Evolutionary conservation across 495 filamentous ascomycete genomes (phyloP).

Genomic region (Daldinia childiae): DNA sequence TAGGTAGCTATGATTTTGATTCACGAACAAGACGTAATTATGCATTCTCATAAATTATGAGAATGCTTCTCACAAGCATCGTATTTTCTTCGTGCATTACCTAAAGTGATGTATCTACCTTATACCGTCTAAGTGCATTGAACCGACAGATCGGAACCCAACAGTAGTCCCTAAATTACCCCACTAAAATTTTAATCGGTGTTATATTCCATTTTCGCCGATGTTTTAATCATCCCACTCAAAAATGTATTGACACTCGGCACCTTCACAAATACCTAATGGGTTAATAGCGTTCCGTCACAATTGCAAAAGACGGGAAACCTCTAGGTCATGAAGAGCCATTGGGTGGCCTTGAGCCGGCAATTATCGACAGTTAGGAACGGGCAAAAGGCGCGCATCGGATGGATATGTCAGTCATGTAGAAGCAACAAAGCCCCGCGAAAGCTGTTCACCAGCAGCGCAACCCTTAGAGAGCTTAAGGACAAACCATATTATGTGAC

Average conservation of each 20-base stretch:
- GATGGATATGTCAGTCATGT: conserved; percentile 45
- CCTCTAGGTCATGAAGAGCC: conserved; percentile 35
- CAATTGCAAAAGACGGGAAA: conserved; percentile 2
- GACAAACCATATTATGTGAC: conserved; percentile 96
- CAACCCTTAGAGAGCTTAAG: conserved; percentile 4
- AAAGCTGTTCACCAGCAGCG: conserved; percentile 36
- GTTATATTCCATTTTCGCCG: neutral
- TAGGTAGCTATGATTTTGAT: neutral
- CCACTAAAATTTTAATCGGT: neutral
- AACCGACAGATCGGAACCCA: too few species aligned
- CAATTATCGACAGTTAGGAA: conserved; percentile 26
- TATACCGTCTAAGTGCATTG: too few species aligned
- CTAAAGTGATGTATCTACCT: too few species aligned
- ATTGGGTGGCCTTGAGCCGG: conserved; percentile 22
- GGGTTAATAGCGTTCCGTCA: neutral
- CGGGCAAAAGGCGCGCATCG: conserved; percentile 20
- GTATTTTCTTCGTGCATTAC: too few species aligned
- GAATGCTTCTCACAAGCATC: too few species aligned
- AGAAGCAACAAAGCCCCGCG: conserved; percentile 19
- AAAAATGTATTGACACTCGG: neutral
- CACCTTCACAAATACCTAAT: too few species aligned
- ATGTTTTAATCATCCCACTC: neutral
- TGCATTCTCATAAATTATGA: neutral
- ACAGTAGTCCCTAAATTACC: neutral
- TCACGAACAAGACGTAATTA: neutral